These are phyloP conservation scores for Rhizoctonia solani DNA, from an alignment of 1,284 basidiomycete species.

Conservation along the genomic window DNA sequence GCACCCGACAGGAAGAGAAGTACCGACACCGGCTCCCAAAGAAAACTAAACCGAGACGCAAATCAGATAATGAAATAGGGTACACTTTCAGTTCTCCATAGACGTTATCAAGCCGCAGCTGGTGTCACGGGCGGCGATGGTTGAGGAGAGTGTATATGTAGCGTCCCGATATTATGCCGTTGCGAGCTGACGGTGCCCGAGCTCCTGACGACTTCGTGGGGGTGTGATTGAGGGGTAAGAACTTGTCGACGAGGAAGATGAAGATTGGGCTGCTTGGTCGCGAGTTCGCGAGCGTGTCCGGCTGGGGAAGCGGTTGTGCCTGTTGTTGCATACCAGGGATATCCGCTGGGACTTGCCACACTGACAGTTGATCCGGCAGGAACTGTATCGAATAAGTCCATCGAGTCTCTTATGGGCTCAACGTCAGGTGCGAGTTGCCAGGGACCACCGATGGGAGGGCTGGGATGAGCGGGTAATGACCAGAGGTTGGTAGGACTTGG, in stretches of 20 bases:
- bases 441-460: slow-evolving; percentile 22
- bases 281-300: slow-evolving; percentile 2
- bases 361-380: slow-evolving; percentile 29
- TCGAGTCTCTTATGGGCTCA: slow-evolving; percentile 13
- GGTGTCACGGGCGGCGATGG: slow-evolving; percentile 27
- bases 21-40: background rate
- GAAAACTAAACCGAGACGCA: background rate
- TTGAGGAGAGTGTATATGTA: slow-evolving; percentile 27
- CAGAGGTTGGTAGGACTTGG: slow-evolving; percentile 30
- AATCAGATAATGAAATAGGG: background rate
- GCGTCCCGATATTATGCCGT: slow-evolving; percentile 20
- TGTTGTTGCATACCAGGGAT: slow-evolving; percentile 12
- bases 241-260: background rate
- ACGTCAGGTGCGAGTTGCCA: background rate
- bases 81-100: background rate
- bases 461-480: slow-evolving; percentile 14
- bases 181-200: background rate
- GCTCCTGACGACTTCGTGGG: background rate
- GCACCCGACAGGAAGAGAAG: background rate
- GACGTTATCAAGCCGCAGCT: slow-evolving; percentile 6
- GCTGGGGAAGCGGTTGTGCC: background rate
- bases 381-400: slow-evolving; percentile 21
- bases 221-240: background rate
- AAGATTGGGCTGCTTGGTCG: background rate
- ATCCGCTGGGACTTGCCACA: slow-evolving; percentile 2